These are phyloP conservation scores for Botrytis pseudocinerea DNA, from an alignment of 2,329 filamentous ascomycete species.

Conservation along the genomic window DNA sequence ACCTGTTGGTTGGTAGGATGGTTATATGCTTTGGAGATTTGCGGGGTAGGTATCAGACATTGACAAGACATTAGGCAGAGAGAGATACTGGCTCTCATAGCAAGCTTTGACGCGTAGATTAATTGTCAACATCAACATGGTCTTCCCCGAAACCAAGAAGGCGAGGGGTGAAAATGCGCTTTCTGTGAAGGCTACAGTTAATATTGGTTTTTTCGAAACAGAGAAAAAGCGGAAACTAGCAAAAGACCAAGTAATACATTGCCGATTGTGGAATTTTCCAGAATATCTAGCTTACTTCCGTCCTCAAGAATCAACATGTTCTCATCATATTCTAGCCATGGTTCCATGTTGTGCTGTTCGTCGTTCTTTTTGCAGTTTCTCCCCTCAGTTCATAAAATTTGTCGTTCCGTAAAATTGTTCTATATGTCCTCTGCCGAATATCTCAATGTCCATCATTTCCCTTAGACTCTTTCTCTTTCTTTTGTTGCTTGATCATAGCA, in stretches of 20 bases:
- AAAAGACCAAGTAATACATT: background rate
- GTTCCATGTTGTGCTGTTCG: background rate
- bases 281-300: background rate
- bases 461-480: slow-evolving; percentile 42
- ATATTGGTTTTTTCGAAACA: background rate
- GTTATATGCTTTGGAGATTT: background rate
- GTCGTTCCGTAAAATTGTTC: background rate
- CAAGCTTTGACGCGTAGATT: background rate
- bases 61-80: background rate
- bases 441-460: slow-evolving; percentile 12
- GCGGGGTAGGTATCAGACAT: background rate
- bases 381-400: background rate
- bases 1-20: slow-evolving; percentile 10
- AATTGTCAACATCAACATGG: background rate
- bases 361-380: background rate
- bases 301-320: background rate
- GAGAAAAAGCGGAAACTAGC: background rate
- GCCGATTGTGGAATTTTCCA: background rate
- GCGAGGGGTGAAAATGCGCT: background rate
- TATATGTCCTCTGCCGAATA: background rate
- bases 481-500: slow-evolving; percentile 48
- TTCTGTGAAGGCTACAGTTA: background rate
- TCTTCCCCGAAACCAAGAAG: background rate
- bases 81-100: background rate
- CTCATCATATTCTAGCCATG: background rate